Base-by-base conservation (phyloP, 805 yeast species). In the Schwanniomyces vanrijiae region DNA sequence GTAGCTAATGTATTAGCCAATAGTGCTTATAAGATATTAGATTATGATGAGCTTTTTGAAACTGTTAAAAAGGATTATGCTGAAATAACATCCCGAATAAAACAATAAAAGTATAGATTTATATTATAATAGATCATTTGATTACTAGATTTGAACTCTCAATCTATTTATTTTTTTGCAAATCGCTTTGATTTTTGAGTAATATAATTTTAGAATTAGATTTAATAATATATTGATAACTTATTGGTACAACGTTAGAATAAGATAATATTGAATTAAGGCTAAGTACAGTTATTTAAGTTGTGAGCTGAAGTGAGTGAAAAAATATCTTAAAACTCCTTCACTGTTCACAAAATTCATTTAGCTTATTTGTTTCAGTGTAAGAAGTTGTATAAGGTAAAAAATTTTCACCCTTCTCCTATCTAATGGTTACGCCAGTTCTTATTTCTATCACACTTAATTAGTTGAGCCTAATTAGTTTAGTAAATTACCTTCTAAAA, bases 1-100 rank as follows among this genome's bases (percentile, higher is more conserved):
- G 40, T 52, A 22, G 59, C 55, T 14, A 51, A 52, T 49, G 44
- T 50, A n/a, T 26, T 58, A 49, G 55, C 50, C n/a, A 49, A 50
- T 37, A 51, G 57, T 5, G 54, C 51, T 7, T 14, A 55, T 21
- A 56, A 56, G 37, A 43, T 56, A 25, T 42, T 58, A 29, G 28
- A 50, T 42, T 52, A 53, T 49, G 25, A 43, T 21, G 46, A 48
- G 21, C 44, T 41, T 24, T 19, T 31, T 31, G 20, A 31, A 24
- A 19, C 7, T 10, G 29, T 39, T 13, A 13, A 11, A 39, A 39
- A 39, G 10, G 42, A 39, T 3, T 33, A 39, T 20, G 19, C 24
- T 25, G 31, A 22, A 24, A 25, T 39, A 33, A 24, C 21, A 5
- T 7, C 29, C 29, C 11, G 29, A 25, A 4, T 25, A 25, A 9